Evolutionary conservation across 495 filamentous ascomycete species (phyloP).

Genomic region (Talaromyces ruber): DNA sequence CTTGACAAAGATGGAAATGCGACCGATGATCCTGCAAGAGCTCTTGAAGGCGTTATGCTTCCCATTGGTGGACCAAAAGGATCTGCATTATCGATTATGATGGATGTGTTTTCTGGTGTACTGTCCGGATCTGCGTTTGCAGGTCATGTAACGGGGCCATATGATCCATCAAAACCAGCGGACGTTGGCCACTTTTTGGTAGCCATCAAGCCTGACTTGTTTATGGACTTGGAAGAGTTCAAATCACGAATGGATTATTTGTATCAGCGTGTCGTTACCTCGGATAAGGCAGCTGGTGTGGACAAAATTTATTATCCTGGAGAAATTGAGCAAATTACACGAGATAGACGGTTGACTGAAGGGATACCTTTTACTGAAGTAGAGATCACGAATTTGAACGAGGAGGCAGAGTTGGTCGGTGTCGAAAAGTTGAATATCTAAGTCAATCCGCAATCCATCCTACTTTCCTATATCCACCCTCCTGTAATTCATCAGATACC

Average conservation of each 20-base stretch:
- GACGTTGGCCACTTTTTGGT: conserved; percentile 73
- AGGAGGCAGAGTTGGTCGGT: conserved; percentile 53
- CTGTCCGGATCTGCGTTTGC: conserved; percentile 64
- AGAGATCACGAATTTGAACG: conserved; percentile 59
- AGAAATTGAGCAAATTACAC: conserved; percentile 60
- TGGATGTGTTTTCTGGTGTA: conserved; percentile 78
- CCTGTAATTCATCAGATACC: too few species aligned
- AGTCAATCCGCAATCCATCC: background rate
- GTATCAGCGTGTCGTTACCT: conserved; percentile 53
- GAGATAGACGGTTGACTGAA: conserved; percentile 42
- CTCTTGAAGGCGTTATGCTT: conserved; percentile 60
- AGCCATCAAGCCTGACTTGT: conserved; percentile 68
- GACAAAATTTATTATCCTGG: conserved; percentile 73
- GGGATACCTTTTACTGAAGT: conserved; percentile 60
- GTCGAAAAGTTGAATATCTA: conserved; percentile 10
- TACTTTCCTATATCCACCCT: too few species aligned
- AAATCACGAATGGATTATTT: conserved; percentile 60
- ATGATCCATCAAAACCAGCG: conserved; percentile 57
- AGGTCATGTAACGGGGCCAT: conserved; percentile 61
- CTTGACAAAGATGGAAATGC: conserved; percentile 58
- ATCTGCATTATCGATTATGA: conserved; percentile 64
- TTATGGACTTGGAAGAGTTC: conserved; percentile 63
- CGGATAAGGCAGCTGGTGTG: conserved; percentile 60
- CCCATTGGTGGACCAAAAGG: conserved; percentile 78
- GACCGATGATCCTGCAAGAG: conserved; percentile 58